These are phyloP conservation scores for Cyanidium caldarium DNA, from an alignment of 23 red algal genomes.

Conservation along the genomic window DNA sequence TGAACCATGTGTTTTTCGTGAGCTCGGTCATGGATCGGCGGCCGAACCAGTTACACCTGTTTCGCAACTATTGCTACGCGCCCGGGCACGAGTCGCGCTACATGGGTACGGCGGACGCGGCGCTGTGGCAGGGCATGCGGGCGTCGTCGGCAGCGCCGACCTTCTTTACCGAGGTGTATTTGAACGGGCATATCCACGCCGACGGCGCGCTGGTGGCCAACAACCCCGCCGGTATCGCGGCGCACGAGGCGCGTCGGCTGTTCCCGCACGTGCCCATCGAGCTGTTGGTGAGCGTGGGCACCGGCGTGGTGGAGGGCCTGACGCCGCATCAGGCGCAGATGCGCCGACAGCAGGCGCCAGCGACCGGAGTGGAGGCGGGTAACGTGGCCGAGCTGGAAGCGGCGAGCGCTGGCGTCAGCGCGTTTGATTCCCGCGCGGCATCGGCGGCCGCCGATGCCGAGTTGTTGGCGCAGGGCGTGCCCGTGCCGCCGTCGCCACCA, in stretches of 20 bases:
- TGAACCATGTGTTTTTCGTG: slow-evolving; percentile 88
- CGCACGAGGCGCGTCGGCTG: slow-evolving; percentile 73
- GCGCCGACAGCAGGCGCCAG: background rate
- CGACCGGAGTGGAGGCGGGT: slow-evolving; percentile 2
- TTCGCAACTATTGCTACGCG: slow-evolving; percentile 84
- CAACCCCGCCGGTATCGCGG: slow-evolving; percentile 75
- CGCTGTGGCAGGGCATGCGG: slow-evolving; percentile 67
- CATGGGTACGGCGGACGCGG: slow-evolving; percentile 53
- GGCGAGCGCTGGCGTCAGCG: background rate
- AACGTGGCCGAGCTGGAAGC: slow-evolving; percentile 8
- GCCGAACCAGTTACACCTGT: slow-evolving; percentile 67
- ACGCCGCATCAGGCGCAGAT: background rate
- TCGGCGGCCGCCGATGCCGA: background rate
- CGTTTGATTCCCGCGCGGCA: background rate
- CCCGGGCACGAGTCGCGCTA: slow-evolving; percentile 67
- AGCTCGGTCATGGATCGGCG: slow-evolving; percentile 63
- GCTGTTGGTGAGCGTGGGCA: slow-evolving; percentile 51
- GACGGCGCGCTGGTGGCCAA: slow-evolving; percentile 93
- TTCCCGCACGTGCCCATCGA: slow-evolving; percentile 88
- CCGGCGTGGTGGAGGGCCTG: slow-evolving; percentile 14
- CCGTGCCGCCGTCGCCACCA: too few species aligned
- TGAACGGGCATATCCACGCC: slow-evolving; percentile 80
- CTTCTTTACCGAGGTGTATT: slow-evolving; percentile 71
- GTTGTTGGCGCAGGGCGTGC: background rate
- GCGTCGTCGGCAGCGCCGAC: slow-evolving; percentile 85